Evolutionary conservation across 2,329 filamentous ascomycete species (phyloP).

Genomic region (Aspergillus proliferans): DNA sequence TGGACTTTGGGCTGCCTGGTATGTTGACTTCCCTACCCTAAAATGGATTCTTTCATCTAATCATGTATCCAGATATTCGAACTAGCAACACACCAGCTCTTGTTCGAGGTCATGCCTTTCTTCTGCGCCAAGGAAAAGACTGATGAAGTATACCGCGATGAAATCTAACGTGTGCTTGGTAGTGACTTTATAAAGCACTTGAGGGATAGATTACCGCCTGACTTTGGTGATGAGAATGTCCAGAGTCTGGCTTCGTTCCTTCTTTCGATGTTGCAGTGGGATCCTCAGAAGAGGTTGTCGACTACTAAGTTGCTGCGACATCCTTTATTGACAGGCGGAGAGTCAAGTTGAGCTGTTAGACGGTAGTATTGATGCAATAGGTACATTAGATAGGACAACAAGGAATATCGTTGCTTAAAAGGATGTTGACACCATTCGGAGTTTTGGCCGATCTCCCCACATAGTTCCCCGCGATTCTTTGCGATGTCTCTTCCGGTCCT

Average conservation of each 20-base stretch:
- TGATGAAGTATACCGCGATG: not conserved
- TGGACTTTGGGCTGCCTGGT: conserved; percentile 19
- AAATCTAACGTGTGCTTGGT: not conserved
- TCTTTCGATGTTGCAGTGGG: conserved; percentile 5
- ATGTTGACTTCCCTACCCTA: conserved; percentile 1
- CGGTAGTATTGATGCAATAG: too few relatives aligned
- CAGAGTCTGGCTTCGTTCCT: conserved; percentile 5
- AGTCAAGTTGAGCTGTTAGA: too few relatives aligned
- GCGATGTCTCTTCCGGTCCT: too few relatives aligned
- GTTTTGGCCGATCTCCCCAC: not conserved
- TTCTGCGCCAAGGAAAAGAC: conserved; percentile 1
- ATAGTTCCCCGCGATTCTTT: too few relatives aligned
- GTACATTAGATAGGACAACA: too few relatives aligned
- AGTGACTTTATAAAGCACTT: not conserved
- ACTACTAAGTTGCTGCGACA: conserved; percentile 4
- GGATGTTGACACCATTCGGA: not conserved
- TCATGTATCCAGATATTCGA: not conserved
- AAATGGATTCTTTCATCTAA: not conserved
- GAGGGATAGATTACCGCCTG: conserved; percentile 4
- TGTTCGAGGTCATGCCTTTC: not conserved
- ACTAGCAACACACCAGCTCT: not conserved
- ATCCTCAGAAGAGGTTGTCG: conserved; percentile 3
- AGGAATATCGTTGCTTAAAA: too few relatives aligned
- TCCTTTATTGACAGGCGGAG: not conserved
- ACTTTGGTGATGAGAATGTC: conserved; percentile 3